Percentiles rank a stretch among this genome's conserved stretches.
Conservation (phyloP, 2,329 filamentous ascomycete genomes). For the Biscogniauxia sp. region DNA sequence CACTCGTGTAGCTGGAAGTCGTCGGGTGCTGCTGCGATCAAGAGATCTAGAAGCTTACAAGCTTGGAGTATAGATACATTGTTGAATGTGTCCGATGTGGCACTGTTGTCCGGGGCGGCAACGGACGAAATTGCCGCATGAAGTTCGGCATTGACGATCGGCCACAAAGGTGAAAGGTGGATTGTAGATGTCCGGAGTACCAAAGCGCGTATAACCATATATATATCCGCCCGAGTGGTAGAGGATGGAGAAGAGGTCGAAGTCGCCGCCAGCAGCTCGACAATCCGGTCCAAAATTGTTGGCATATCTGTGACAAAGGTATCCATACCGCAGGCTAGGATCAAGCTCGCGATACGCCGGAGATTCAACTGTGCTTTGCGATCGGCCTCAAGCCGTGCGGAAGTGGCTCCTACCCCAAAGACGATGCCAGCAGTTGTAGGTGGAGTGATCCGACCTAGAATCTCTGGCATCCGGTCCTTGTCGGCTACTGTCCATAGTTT, state of each 20-base stretch:
- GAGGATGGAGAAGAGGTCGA: slow-evolving; percentile 89
- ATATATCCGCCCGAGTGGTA: slow-evolving; percentile 82
- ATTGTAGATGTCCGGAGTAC: slow-evolving; percentile 75
- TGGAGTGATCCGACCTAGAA: slow-evolving; percentile 73
- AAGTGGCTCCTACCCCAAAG: slow-evolving; percentile 95
- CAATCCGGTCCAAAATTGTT: slow-evolving; percentile 74
- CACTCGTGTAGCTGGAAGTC: slow-evolving; percentile 98
- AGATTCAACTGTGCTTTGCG: slow-evolving; percentile 88
- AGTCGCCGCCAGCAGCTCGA: slow-evolving; percentile 82
- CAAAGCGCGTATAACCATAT: slow-evolving; percentile 81
- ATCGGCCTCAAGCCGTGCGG: slow-evolving; percentile 91
- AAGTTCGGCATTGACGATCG: slow-evolving; percentile 81
- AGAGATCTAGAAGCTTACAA: slow-evolving; percentile 86
- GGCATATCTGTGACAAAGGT: slow-evolving; percentile 76
- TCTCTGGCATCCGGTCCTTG: slow-evolving; percentile 82
- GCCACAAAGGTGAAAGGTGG: slow-evolving; percentile 85
- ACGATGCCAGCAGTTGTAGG: slow-evolving; percentile 94
- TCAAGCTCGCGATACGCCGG: slow-evolving; percentile 73
- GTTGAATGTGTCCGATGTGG: slow-evolving; percentile 69
- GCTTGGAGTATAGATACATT: slow-evolving; percentile 79
- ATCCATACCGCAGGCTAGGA: slow-evolving; percentile 75
- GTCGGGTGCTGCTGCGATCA: slow-evolving; percentile 84
- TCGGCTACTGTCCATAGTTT: slow-evolving; percentile 82
- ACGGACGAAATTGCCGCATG: slow-evolving; percentile 76
- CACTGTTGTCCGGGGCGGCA: slow-evolving; percentile 62